A percentile compares a stretch with the other conserved stretches of the same genome.
Evolutionary conservation across 169 alveolate genomes (phyloP).

Genomic region (Eimeria nieschulzi): DNA sequence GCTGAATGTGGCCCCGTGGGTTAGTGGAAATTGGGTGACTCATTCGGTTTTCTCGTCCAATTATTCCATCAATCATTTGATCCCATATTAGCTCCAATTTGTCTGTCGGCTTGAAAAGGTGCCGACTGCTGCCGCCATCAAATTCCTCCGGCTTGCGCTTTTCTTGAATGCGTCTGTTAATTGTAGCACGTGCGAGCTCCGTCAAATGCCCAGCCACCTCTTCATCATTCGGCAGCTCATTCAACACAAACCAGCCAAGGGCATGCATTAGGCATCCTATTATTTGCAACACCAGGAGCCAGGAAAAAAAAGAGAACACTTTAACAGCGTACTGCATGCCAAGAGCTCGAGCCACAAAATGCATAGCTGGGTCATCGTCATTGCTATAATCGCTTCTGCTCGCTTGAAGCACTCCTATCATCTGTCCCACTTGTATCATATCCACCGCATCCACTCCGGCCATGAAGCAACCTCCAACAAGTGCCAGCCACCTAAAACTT

Average conservation of each 20-base stretch:
- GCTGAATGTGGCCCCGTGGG: slow-evolving; percentile 1
- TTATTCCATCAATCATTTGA: slow-evolving; percentile 23
- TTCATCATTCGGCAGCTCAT: slow-evolving; percentile 65
- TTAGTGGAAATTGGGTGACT: slow-evolving; percentile 60
- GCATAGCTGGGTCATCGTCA: slow-evolving; percentile 44
- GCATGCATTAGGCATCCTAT: slow-evolving; percentile 62
- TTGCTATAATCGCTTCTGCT: slow-evolving; percentile 4
- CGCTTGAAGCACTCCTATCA: slow-evolving; percentile 39
- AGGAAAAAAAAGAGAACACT: slow-evolving; percentile 39
- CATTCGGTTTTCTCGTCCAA: slow-evolving; percentile 47
- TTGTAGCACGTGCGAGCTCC: slow-evolving; percentile 60
- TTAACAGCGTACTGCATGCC: slow-evolving; percentile 25
- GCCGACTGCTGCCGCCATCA: slow-evolving; percentile 17
- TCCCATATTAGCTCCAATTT: slow-evolving; percentile 61
- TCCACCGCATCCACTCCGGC: slow-evolving; percentile 49
- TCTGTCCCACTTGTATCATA: slow-evolving; percentile 44
- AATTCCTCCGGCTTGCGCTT: slow-evolving; percentile 65
- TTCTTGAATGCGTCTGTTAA: slow-evolving; percentile 54
- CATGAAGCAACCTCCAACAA: slow-evolving; percentile 26
- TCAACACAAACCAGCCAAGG: slow-evolving; percentile 48
- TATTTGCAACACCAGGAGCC: slow-evolving; percentile 40
- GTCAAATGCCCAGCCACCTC: slow-evolving; percentile 64
- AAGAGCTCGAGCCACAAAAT: slow-evolving; percentile 21
- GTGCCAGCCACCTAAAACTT: slow-evolving; percentile 51
- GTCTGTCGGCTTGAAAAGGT: slow-evolving; percentile 51